These are phyloP conservation scores for Alternaria novae-zelandiae DNA, from an alignment of 2,329 filamentous ascomycete genomes.

Conservation along the genomic window DNA sequence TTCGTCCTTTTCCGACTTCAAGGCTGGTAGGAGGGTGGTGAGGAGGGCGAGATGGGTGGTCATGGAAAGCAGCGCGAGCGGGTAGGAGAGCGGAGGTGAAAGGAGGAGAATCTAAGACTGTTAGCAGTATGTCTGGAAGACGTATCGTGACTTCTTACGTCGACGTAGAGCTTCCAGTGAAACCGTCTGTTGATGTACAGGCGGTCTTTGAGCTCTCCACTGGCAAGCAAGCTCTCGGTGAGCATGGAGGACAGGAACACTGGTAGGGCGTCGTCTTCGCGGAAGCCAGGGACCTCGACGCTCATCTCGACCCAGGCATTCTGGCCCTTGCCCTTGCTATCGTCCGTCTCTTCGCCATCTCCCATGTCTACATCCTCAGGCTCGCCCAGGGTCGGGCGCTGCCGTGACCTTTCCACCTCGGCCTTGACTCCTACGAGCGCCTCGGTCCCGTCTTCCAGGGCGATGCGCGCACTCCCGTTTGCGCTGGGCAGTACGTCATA, in stretches of 20 bases:
- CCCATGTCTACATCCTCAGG: slow-evolving; percentile 51
- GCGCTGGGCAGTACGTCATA: slow-evolving; percentile 86
- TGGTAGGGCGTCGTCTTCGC: slow-evolving; percentile 89
- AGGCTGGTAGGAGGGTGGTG: slow-evolving; percentile 79
- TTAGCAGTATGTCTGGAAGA: slow-evolving; percentile 3
- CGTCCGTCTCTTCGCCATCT: slow-evolving; percentile 37
- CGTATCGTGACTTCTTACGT: slow-evolving; percentile 64
- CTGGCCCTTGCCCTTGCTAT: slow-evolving; percentile 52
- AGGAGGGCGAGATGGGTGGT: slow-evolving; percentile 94
- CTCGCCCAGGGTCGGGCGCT: slow-evolving; percentile 32
- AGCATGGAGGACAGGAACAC: slow-evolving; percentile 89
- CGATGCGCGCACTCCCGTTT: slow-evolving; percentile 91
- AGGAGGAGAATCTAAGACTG: slow-evolving; percentile 78
- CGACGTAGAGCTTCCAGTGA: slow-evolving; percentile 96
- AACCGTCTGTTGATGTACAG: slow-evolving; percentile 89
- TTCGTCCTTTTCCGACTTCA: slow-evolving; percentile 90
- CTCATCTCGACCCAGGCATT: slow-evolving; percentile 86
- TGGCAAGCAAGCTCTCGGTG: slow-evolving; percentile 80
- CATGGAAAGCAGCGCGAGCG: slow-evolving; percentile 87
- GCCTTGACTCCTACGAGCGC: slow-evolving; percentile 95
- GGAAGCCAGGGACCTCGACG: slow-evolving; percentile 87
- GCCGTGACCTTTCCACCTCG: slow-evolving; percentile 78
- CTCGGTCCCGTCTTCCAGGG: slow-evolving; percentile 93
- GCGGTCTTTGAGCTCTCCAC: slow-evolving; percentile 69
- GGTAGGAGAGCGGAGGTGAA: slow-evolving; percentile 91